Conservation (phyloP, 2,329 filamentous ascomycete species). For the Epichloe glyceriae region DNA sequence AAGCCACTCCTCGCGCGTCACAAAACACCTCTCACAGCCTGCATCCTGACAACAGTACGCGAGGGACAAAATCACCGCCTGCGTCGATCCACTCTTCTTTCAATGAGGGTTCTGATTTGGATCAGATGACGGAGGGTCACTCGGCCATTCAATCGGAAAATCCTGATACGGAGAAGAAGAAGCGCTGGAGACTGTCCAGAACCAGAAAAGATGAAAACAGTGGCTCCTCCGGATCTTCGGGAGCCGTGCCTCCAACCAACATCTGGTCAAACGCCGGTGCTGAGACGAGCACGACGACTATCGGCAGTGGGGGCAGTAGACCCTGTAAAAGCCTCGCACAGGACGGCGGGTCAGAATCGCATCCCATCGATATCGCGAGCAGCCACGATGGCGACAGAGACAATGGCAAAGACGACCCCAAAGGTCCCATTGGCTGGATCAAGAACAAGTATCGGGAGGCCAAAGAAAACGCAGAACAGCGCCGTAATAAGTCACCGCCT, state of each 20-base stretch:
- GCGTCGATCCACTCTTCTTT: constrained; percentile 64
- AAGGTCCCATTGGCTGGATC: constrained; percentile 44
- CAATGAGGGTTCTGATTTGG: constrained; percentile 72
- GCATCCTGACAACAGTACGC: constrained; percentile 38
- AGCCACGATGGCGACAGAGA: constrained; percentile 26
- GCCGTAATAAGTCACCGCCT: constrained; percentile 44
- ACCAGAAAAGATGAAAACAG: constrained; percentile 43
- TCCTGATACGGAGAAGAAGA: constrained; percentile 56
- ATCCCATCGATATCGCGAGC: constrained; percentile 25
- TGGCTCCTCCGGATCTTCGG: constrained; percentile 24
- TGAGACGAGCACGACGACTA: constrained; percentile 53
- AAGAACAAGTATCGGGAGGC: constrained; percentile 47
- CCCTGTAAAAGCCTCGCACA: constrained; percentile 36
- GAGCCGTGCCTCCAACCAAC: constrained; percentile 31
- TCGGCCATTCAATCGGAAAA: constrained; percentile 23
- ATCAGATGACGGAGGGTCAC: constrained; percentile 51
- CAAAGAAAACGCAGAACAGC: constrained; percentile 42
- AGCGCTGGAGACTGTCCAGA: constrained; percentile 60
- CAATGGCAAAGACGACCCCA: constrained; percentile 30
- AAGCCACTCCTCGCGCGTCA: constrained; percentile 33
- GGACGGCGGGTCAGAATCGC: constrained; percentile 35
- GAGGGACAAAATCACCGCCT: constrained; percentile 58
- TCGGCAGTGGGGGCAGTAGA: constrained; percentile 46
- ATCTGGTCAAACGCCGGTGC: constrained; percentile 51
- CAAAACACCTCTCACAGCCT: constrained; percentile 30